phyloP scores from a whole-genome alignment of 148 eudicot species.

The Rhododendron simsii region DNA sequence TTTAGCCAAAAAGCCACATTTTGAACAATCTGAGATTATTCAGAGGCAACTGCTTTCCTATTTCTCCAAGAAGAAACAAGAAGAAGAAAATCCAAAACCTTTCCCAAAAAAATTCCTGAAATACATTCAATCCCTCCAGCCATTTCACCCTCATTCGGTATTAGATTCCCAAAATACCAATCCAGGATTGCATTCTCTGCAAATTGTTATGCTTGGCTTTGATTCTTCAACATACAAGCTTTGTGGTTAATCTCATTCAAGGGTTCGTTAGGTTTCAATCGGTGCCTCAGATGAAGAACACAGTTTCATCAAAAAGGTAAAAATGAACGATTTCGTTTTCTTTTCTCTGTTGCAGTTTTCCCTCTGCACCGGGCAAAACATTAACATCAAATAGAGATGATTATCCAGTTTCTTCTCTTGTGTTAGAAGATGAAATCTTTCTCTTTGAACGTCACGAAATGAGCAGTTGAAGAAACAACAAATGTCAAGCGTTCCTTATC shows the following conservation, averaged over 20 bases:
- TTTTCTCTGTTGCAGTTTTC: not conserved
- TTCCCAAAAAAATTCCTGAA: not conserved
- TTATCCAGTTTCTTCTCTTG: not conserved
- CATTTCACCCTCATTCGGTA: not conserved
- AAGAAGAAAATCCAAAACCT: too few relatives aligned
- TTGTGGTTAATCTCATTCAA: not conserved
- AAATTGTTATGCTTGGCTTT: not conserved
- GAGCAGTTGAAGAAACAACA: not conserved
- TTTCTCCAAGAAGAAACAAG: not conserved
- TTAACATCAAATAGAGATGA: not conserved
- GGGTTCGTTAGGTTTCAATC: not conserved
- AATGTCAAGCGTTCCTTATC: not conserved
- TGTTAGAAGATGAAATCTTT: not conserved
- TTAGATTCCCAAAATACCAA: not conserved
- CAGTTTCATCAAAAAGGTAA: not conserved
- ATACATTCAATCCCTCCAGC: not conserved
- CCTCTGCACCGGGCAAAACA: not conserved
- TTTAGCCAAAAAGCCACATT: not conserved
- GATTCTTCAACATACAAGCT: not conserved
- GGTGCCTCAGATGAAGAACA: not conserved
- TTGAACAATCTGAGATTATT: not conserved
- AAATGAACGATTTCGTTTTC: not conserved
- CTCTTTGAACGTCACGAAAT: not conserved
- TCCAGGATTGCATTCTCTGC: not conserved
- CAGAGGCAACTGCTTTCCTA: not conserved